Percentiles rank a stretch among this genome's conserved stretches.
phyloP scores from a whole-genome alignment of 192 early-diverging fungal genomes.

The Coemansia sp. region DNA sequence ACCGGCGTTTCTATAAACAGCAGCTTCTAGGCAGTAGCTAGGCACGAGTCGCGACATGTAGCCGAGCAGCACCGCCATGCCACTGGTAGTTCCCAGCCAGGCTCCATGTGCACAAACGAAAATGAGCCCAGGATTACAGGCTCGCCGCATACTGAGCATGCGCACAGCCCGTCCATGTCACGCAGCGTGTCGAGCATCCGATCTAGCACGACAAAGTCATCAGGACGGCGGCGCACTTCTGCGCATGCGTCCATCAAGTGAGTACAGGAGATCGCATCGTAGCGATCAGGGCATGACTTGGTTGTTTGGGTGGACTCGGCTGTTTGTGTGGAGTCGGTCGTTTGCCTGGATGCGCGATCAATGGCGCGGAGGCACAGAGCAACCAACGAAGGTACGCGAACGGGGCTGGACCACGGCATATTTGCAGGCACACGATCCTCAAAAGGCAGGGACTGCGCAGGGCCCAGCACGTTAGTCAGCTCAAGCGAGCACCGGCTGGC shows the following conservation, averaged over 20 bases:
- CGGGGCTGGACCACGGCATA: not conserved
- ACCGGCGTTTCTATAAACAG: not conserved
- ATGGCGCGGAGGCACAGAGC: slow-evolving; percentile 20
- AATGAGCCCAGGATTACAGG: slow-evolving; percentile 23
- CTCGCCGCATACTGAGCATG: slow-evolving; percentile 29
- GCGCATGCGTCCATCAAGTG: slow-evolving; percentile 17
- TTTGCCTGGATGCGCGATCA: not conserved
- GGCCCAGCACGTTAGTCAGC: not conserved
- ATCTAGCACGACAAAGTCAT: slow-evolving; percentile 17
- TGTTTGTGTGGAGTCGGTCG: not conserved
- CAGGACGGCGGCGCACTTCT: slow-evolving; percentile 21
- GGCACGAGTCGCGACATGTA: slow-evolving; percentile 21
- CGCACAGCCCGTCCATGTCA: slow-evolving; percentile 2
- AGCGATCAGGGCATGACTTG: not conserved
- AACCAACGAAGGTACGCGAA: slow-evolving; percentile 18
- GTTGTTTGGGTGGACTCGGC: not conserved
- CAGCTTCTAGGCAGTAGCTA: too few species aligned
- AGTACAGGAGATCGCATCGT: not conserved
- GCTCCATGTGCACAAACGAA: slow-evolving; percentile 13
- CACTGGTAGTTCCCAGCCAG: slow-evolving; percentile 24
- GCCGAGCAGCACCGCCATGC: slow-evolving; percentile 46
- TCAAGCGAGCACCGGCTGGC: slow-evolving; percentile 26
- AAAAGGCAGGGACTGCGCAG: not conserved
- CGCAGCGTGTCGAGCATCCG: slow-evolving; percentile 12
- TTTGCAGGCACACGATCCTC: not conserved